Conservation (phyloP, 1,284 basidiomycete genomes). For the Flammula alnicola region DNA sequence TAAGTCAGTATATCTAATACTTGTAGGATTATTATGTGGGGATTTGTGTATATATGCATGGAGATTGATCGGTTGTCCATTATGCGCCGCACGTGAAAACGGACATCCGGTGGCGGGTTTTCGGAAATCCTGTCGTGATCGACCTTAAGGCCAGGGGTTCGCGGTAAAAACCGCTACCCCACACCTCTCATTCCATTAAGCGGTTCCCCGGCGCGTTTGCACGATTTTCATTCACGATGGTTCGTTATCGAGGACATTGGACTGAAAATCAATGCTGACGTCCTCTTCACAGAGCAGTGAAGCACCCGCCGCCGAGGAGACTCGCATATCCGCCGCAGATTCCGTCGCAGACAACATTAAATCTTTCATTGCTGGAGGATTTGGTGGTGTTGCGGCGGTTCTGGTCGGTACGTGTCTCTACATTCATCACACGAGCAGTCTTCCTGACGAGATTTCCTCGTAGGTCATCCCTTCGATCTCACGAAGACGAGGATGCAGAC, state of each 20-base stretch:
- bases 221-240: constrained; percentile 5
- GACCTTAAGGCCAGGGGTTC: constrained; percentile 9
- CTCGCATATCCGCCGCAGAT: constrained; percentile 52
- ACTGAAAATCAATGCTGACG: background rate
- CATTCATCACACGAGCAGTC: background rate
- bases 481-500: constrained; percentile 98
- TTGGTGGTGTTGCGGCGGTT: constrained; percentile 87
- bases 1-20: constrained; percentile 16
- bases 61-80: constrained; percentile 27
- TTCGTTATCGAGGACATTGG: background rate
- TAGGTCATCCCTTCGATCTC: constrained; percentile 97
- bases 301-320: constrained; percentile 34
- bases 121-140: constrained; percentile 7
- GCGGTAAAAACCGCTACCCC: constrained; percentile 4
- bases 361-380: constrained; percentile 90
- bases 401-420: constrained; percentile 73
- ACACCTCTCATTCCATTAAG: constrained; percentile 5
- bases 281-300: constrained; percentile 19
- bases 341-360: constrained; percentile 70
- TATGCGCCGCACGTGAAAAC: constrained; percentile 22
- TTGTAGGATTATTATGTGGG: constrained; percentile 17
- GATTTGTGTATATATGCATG: constrained; percentile 19
- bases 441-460: background rate
- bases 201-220: too few relatives aligned
- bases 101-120: constrained; percentile 7